These are phyloP conservation scores for Psilocybe sp. DNA, from an alignment of 768 basidiomycete species.

Conservation along the genomic window DNA sequence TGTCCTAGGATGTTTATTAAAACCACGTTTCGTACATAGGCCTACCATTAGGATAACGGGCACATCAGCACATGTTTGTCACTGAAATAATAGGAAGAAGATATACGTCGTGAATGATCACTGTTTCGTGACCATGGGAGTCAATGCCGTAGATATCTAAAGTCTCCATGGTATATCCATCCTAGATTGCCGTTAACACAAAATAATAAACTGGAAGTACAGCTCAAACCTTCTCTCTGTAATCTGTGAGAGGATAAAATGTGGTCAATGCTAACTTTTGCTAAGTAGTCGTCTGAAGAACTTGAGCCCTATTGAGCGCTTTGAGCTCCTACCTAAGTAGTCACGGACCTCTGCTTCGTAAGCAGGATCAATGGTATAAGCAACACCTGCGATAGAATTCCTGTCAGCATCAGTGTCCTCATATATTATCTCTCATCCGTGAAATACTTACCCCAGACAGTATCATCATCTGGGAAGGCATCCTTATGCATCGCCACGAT, in stretches of 20 bases:
- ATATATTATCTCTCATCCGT: neutral
- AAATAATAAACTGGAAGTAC: neutral
- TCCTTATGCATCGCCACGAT: constrained; percentile 40
- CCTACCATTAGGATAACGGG: constrained; percentile 1
- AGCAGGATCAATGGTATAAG: constrained; percentile 81
- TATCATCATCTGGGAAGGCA: constrained; percentile 67
- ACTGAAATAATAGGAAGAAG: neutral
- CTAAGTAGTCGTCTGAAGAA: constrained; percentile 86
- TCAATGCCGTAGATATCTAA: constrained; percentile 69
- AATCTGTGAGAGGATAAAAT: constrained; percentile 42
- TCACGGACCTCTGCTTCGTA: constrained; percentile 75
- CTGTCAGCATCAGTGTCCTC: neutral
- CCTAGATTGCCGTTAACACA: constrained; percentile 38
- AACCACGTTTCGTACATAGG: constrained; percentile 49
- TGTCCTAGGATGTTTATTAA: neutral
- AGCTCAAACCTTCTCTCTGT: constrained; percentile 72
- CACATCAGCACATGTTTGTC: neutral
- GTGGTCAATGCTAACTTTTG: constrained; percentile 39
- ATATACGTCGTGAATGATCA: constrained; percentile 55
- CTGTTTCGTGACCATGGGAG: constrained; percentile 47
- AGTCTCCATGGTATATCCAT: constrained; percentile 85
- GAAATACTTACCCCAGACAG: constrained; percentile 72
- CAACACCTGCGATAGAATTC: constrained; percentile 53
- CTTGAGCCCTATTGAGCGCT: too few species aligned
- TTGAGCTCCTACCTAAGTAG: constrained; percentile 83